Evolutionary conservation across 805 yeast genomes (phyloP), one percentile per base, ranked within the genome.

Genomic region (Lachancea meyersii): DNA sequence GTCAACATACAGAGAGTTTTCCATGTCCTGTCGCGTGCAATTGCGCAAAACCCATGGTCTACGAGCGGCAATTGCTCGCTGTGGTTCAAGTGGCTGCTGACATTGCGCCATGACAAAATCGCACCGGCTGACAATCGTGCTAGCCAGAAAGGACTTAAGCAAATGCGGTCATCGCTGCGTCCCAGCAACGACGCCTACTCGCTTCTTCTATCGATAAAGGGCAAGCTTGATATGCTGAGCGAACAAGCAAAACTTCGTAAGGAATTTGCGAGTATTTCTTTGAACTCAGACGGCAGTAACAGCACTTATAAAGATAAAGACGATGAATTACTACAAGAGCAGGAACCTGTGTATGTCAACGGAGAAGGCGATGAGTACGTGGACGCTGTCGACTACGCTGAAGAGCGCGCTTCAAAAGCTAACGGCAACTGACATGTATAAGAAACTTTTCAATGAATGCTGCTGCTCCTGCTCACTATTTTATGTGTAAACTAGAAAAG

Each of bases 21-120:
- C 53, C 77, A 69, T 49, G 60, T 61, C 32, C 60, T 76, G 21
- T 71, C 76, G 3, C 67, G 67, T 30, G 64, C 69, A 38, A 61
- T 80, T 34, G 70, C 79, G 11, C 58, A 58, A 35, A 54, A 55
- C 41, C 49, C 58, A 14, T 57, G 60, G 58, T 33, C 45, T 5
- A 14, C 35, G 5, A 32, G 26, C n/a, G n/a, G 18, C n/a, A 31
- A 35, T 11, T 34, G 30, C 5, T 19, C 35, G 4, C 35, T 14
- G 54, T 91, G 97, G 96, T 69, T 89, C 40, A 84, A 85, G 60
- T 86, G 93, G 87, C 52, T 86, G 14, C 65, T 89, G 46, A 71
- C 88, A 21, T 64, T 75, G 11, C 84, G 82, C 55, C 86, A 89
- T 20, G 76, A 45, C 17, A 51, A 49, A 26, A 44, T 26, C 46